Evolutionary conservation across 2,329 filamentous ascomycete species (phyloP).

Genomic region (Ramularia endophylla): DNA sequence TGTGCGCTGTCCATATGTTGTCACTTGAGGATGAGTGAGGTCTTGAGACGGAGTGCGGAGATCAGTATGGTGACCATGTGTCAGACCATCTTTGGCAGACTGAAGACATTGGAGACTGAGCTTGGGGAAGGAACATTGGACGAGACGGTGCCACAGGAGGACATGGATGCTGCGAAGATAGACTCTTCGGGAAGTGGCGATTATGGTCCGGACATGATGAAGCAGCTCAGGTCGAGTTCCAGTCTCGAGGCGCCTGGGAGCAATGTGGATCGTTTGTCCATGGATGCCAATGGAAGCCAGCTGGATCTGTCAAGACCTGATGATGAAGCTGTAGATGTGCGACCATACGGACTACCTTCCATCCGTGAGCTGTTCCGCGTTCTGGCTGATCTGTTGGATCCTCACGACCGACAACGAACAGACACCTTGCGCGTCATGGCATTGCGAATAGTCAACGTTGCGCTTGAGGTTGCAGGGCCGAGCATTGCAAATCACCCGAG

Average conservation of each 20-base stretch:
- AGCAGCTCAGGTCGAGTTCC: slow-evolving; percentile 49
- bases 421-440: slow-evolving; percentile 98
- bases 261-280: slow-evolving; percentile 24
- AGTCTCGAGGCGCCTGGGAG: slow-evolving; percentile 46
- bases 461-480: slow-evolving; percentile 89
- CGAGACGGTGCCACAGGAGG: slow-evolving; percentile 55
- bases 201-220: slow-evolving; percentile 38
- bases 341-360: slow-evolving; percentile 87
- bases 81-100: slow-evolving; percentile 90
- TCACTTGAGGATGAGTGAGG: slow-evolving; percentile 82
- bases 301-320: slow-evolving; percentile 36
- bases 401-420: slow-evolving; percentile 85
- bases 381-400: slow-evolving; percentile 86
- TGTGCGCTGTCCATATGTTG: slow-evolving; percentile 96
- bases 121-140: slow-evolving; percentile 59
- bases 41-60: slow-evolving; percentile 84
- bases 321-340: slow-evolving; percentile 52
- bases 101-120: slow-evolving; percentile 80
- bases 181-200: slow-evolving; percentile 52
- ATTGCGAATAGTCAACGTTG: slow-evolving; percentile 91
- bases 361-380: slow-evolving; percentile 93
- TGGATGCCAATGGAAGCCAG: slow-evolving; percentile 38
- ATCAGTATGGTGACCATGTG: slow-evolving; percentile 99
- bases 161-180: slow-evolving; percentile 76
- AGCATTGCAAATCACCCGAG: slow-evolving; percentile 91